phyloP scores from a whole-genome alignment of 345 rosid species.

The Gossypium anomalum region DNA sequence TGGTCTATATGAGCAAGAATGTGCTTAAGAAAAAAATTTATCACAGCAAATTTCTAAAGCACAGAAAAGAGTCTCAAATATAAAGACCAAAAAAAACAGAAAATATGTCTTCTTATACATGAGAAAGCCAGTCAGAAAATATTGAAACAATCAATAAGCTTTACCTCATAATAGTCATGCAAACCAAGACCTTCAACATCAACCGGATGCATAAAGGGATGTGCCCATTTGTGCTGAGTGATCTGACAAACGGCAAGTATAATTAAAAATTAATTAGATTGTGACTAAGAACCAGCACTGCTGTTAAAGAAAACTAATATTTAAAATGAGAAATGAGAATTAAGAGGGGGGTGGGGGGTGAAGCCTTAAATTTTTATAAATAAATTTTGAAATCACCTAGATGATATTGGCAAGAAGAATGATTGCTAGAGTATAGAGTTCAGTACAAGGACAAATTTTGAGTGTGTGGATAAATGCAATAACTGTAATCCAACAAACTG shows the following conservation, averaged over 20 bases:
- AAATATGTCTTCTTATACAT: background rate
- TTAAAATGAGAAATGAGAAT: background rate
- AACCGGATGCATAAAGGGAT: slow-evolving; percentile 73
- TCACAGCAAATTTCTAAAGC: background rate
- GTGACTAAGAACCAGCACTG: background rate
- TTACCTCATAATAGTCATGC: slow-evolving; percentile 68
- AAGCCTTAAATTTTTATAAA: background rate
- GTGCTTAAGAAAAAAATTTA: background rate
- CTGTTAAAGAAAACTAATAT: background rate
- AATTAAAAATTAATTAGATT: background rate
- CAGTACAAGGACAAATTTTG: background rate
- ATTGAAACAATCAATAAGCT: background rate
- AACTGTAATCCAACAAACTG: background rate
- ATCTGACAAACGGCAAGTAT: slow-evolving; percentile 35
- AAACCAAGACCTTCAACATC: slow-evolving; percentile 71
- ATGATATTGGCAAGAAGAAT: background rate
- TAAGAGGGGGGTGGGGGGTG: background rate
- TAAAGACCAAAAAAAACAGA: background rate
- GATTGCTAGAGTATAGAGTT: background rate
- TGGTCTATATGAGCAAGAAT: background rate
- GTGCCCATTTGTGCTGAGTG: slow-evolving; percentile 70
- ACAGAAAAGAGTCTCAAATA: slow-evolving; percentile 7
- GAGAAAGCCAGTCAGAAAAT: background rate
- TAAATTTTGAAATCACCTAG: background rate
- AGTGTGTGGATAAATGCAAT: background rate